Percentiles rank a stretch among this genome's conserved stretches.
phyloP scores from a whole-genome alignment of 495 filamentous ascomycete genomes.

The Lichenothelia convexa region DNA sequence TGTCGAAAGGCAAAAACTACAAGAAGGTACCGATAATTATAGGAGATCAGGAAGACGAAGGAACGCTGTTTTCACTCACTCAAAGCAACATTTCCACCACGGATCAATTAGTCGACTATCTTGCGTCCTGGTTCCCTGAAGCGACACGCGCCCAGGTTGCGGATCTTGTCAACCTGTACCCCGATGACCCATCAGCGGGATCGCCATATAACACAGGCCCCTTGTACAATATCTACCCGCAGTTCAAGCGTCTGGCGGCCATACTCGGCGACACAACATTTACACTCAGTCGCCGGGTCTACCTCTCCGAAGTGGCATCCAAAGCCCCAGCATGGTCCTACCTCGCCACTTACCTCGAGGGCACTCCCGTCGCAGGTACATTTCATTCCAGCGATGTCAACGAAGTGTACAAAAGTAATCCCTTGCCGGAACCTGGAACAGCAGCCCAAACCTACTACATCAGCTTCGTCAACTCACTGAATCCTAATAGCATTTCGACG shows the following conservation, averaged over 20 bases:
- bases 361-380: conserved; percentile 50
- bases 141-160: conserved; percentile 27
- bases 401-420: conserved; percentile 1
- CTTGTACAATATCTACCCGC: conserved; percentile 47
- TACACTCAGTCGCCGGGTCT: conserved; percentile 40
- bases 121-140: conserved; percentile 38
- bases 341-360: conserved; percentile 45
- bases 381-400: conserved; percentile 49
- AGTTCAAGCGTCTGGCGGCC: conserved; percentile 61
- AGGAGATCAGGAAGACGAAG: conserved; percentile 41
- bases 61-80: conserved; percentile 41
- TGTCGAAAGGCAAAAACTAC: conserved; percentile 31
- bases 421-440: background rate
- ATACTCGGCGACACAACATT: conserved; percentile 54
- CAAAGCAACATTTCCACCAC: conserved; percentile 44
- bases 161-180: conserved; percentile 38
- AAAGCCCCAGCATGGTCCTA: conserved; percentile 52
- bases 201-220: conserved; percentile 47
- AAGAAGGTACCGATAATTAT: conserved; percentile 38
- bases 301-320: conserved; percentile 32
- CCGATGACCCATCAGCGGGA: conserved; percentile 29
- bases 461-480: conserved; percentile 9
- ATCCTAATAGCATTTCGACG: conserved; percentile 4
- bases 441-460: conserved; percentile 12
- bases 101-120: conserved; percentile 37